These are phyloP conservation scores for Priceomyces castillae DNA, from an alignment of 805 yeast genomes.

Conservation along the genomic window DNA sequence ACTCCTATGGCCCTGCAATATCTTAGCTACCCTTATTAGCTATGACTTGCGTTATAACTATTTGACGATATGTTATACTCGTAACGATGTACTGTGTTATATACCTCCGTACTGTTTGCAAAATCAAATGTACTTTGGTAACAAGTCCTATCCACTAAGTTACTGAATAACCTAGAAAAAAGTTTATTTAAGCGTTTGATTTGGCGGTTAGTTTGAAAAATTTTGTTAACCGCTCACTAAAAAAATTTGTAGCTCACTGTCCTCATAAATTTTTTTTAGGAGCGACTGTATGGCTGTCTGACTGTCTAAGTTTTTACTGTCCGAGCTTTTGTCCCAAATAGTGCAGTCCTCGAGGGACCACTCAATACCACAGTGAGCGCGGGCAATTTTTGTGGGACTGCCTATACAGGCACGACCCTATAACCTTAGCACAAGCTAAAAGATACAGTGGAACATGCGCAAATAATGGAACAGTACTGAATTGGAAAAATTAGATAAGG, in stretches of 20 bases:
- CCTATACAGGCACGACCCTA: background rate
- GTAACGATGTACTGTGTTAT: background rate
- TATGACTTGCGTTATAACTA: background rate
- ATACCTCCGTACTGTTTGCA: background rate
- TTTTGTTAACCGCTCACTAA: slow-evolving; percentile 7
- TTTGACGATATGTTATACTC: background rate
- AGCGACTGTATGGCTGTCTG: background rate
- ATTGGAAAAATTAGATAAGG: too few species aligned
- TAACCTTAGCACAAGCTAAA: background rate
- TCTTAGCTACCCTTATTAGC: slow-evolving; percentile 3
- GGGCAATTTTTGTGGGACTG: background rate
- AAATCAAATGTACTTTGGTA: slow-evolving; percentile 2
- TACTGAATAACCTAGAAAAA: slow-evolving; percentile 1
- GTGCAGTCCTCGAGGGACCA: background rate
- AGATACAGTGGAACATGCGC: too few species aligned
- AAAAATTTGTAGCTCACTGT: background rate
- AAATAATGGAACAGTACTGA: too few species aligned
- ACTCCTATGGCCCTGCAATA: slow-evolving; percentile 1
- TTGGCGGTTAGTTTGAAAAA: slow-evolving; percentile 5
- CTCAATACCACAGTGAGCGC: background rate
- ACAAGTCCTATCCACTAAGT: slow-evolving; percentile 1
- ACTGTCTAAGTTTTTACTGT: background rate
- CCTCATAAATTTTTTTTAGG: slow-evolving; percentile 5
- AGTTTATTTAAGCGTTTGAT: slow-evolving; percentile 1
- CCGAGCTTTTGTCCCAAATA: background rate